These are phyloP conservation scores for Scheffersomyces titani DNA, from an alignment of 1,139 yeast genomes.

Conservation along the genomic window DNA sequence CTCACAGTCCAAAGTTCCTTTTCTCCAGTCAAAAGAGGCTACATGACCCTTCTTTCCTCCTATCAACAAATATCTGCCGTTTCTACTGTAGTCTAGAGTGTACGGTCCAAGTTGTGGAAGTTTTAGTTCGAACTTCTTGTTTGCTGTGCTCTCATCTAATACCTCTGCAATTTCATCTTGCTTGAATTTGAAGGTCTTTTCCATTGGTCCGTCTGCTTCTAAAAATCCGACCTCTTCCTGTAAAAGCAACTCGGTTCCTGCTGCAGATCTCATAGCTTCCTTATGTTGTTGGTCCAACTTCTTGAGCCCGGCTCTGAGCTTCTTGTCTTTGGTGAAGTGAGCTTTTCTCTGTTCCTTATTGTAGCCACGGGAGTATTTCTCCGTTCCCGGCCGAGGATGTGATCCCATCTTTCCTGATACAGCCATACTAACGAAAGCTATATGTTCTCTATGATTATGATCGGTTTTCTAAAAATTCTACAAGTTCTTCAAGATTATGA, in stretches of 20 bases:
- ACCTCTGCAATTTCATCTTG: slow-evolving; percentile 77
- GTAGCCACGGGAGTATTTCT: slow-evolving; percentile 18
- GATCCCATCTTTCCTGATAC: not conserved
- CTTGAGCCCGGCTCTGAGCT: slow-evolving; percentile 64
- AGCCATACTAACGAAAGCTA: not conserved
- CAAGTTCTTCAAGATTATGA: not conserved
- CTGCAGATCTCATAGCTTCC: slow-evolving; percentile 79
- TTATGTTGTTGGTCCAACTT: slow-evolving; percentile 71
- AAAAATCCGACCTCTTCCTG: slow-evolving; percentile 84
- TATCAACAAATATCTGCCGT: slow-evolving; percentile 81
- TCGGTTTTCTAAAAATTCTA: not conserved
- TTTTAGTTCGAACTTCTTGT: slow-evolving; percentile 73
- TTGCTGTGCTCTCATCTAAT: slow-evolving; percentile 78
- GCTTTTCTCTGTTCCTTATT: slow-evolving; percentile 23
- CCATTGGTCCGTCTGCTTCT: slow-evolving; percentile 89
- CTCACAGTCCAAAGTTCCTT: slow-evolving; percentile 80
- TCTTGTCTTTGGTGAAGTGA: slow-evolving; percentile 52
- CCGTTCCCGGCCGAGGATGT: slow-evolving; percentile 8
- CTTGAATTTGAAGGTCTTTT: slow-evolving; percentile 79
- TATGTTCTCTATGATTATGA: not conserved
- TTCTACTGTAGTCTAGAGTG: slow-evolving; percentile 73
- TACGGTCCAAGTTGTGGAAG: slow-evolving; percentile 88
- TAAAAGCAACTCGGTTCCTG: slow-evolving; percentile 80
- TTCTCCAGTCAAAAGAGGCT: slow-evolving; percentile 95
- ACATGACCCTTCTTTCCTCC: slow-evolving; percentile 95